These are phyloP conservation scores for Bipolaris bicolor DNA, from an alignment of 2,329 filamentous ascomycete species.

Conservation along the genomic window DNA sequence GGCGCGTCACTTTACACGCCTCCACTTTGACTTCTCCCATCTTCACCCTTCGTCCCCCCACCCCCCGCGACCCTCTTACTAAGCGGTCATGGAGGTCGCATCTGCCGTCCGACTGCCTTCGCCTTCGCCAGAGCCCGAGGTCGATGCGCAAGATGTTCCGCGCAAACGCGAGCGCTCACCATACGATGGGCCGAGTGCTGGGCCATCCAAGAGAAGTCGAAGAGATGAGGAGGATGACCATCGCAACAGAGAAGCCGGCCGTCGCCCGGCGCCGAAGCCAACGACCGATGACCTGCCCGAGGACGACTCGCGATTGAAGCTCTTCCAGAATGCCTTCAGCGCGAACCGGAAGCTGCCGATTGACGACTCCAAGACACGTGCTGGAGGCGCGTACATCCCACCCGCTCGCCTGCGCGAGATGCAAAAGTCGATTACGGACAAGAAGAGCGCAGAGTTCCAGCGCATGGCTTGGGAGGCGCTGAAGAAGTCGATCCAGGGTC, in stretches of 20 bases:
- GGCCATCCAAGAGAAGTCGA: slow-evolving; percentile 48
- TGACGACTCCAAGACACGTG: slow-evolving; percentile 88
- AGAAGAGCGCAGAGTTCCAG: slow-evolving; percentile 95
- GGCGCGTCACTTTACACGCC: slow-evolving; percentile 15
- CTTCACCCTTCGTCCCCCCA: neutral
- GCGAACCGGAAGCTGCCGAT: slow-evolving; percentile 79
- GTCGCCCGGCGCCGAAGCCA: slow-evolving; percentile 52
- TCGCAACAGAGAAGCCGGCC: slow-evolving; percentile 73
- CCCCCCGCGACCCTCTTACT: slow-evolving; percentile 1
- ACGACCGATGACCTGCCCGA: slow-evolving; percentile 29
- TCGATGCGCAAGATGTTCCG: slow-evolving; percentile 53
- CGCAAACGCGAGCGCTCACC: slow-evolving; percentile 63
- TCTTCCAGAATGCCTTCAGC: slow-evolving; percentile 47
- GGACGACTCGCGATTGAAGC: slow-evolving; percentile 45
- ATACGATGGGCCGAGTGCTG: slow-evolving; percentile 33
- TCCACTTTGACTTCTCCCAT: slow-evolving; percentile 7
- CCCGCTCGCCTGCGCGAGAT: slow-evolving; percentile 88
- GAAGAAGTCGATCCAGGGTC: slow-evolving; percentile 97
- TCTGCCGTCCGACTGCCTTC: slow-evolving; percentile 65
- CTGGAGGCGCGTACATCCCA: slow-evolving; percentile 94
- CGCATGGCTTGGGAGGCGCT: slow-evolving; percentile 98
- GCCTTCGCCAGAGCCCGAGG: slow-evolving; percentile 60
- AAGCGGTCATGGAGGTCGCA: slow-evolving; percentile 43
- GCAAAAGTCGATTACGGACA: slow-evolving; percentile 96
- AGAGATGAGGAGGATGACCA: slow-evolving; percentile 44